Evolutionary conservation across 2,329 filamentous ascomycete species (phyloP).

Genomic region (Hortaea werneckii): DNA sequence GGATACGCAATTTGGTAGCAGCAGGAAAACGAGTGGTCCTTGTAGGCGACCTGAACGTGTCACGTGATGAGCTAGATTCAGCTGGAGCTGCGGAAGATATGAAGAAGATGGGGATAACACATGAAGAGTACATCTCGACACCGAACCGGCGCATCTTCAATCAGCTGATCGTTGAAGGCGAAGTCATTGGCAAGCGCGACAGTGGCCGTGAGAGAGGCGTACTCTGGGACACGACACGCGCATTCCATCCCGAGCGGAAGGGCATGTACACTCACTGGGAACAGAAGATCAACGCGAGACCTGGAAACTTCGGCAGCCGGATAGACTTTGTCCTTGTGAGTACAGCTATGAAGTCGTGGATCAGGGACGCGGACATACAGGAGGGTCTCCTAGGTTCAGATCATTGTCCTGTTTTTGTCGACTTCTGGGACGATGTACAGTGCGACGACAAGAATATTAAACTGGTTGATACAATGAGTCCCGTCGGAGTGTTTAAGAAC

Average conservation of each 20-base stretch:
- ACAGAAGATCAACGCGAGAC: constrained; percentile 86
- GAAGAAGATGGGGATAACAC: constrained; percentile 56
- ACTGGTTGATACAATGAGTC: constrained; percentile 66
- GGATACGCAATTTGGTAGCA: constrained; percentile 71
- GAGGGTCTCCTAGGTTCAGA: constrained; percentile 90
- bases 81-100: constrained; percentile 64
- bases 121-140: constrained; percentile 61
- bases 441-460: constrained; percentile 38
- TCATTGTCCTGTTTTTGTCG: constrained; percentile 85
- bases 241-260: constrained; percentile 64
- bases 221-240: constrained; percentile 73
- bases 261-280: constrained; percentile 99
- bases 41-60: constrained; percentile 82
- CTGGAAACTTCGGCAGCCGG: constrained; percentile 81
- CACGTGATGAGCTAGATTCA: constrained; percentile 58
- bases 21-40: constrained; percentile 78
- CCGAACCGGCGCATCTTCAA: constrained; percentile 74
- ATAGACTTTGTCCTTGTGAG: constrained; percentile 92
- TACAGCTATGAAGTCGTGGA: constrained; percentile 68
- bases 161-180: constrained; percentile 67
- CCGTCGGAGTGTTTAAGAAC: constrained; percentile 56
- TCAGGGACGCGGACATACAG: constrained; percentile 74
- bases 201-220: constrained; percentile 59
- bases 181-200: constrained; percentile 56
- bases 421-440: constrained; percentile 53